Evolutionary conservation across 2,329 filamentous ascomycete species (phyloP).

Genomic region (Diaporthe amygdali): DNA sequence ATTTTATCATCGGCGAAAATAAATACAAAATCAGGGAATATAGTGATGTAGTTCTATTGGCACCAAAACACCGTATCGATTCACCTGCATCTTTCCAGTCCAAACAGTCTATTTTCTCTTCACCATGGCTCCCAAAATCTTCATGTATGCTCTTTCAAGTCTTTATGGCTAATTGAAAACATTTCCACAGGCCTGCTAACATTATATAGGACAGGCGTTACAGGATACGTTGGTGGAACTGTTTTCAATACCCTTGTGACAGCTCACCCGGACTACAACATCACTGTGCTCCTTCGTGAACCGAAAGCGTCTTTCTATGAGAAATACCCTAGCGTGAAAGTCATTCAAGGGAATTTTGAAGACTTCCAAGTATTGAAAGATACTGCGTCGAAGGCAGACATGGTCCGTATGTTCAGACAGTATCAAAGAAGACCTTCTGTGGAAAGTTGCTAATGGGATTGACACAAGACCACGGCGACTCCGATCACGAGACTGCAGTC

Average conservation of each 20-base stretch:
- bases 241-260: not conserved
- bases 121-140: not conserved
- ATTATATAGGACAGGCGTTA: not conserved
- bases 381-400: not conserved
- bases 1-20: not conserved
- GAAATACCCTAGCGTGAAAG: not conserved
- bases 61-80: too few species aligned
- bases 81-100: not conserved
- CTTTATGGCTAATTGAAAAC: rapidly evolving
- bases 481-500: not conserved
- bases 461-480: conserved; percentile 11
- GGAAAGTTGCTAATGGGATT: too few species aligned
- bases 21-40: not conserved
- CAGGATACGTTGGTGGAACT: not conserved
- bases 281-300: not conserved
- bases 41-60: not conserved
- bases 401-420: not conserved
- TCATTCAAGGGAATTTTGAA: not conserved
- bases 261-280: not conserved
- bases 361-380: not conserved
- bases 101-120: not conserved
- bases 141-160: not conserved
- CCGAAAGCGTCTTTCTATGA: not conserved
- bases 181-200: not conserved
- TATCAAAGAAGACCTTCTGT: too few species aligned